A percentile compares a stretch with the other conserved stretches of the same genome.
These are phyloP conservation scores for Salix caprea DNA, from an alignment of 345 rosid species.

Conservation along the genomic window DNA sequence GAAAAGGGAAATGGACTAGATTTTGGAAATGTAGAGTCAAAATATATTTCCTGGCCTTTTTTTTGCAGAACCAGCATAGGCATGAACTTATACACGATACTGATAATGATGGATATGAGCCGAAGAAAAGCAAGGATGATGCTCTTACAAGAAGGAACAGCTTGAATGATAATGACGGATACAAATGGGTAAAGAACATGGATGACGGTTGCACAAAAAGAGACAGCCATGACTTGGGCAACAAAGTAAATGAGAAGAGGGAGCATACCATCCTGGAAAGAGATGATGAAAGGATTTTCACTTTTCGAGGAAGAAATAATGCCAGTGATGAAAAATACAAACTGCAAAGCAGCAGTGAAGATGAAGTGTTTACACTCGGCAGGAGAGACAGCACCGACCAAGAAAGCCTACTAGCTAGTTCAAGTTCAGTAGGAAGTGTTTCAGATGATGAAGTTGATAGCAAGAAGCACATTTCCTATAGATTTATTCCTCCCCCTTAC, in stretches of 20 bases:
- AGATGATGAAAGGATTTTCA: slow-evolving; percentile 19
- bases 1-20: background rate
- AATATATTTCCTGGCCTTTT: background rate
- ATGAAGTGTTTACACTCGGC: slow-evolving; percentile 28
- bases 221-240: slow-evolving; percentile 2
- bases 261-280: slow-evolving; percentile 13
- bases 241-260: background rate
- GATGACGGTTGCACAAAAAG: slow-evolving; percentile 13
- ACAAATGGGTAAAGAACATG: slow-evolving; percentile 14
- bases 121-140: background rate
- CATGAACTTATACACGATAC: background rate
- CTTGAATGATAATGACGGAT: slow-evolving; percentile 11
- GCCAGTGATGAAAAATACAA: slow-evolving; percentile 12
- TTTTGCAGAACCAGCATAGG: slow-evolving; percentile 23
- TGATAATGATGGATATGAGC: background rate
- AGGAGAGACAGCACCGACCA: slow-evolving; percentile 20
- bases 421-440: slow-evolving; percentile 42
- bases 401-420: slow-evolving; percentile 30
- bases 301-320: slow-evolving; percentile 15
- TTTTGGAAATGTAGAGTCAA: background rate
- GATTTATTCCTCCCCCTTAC: slow-evolving; percentile 53
- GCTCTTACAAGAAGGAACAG: background rate
- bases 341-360: slow-evolving; percentile 40
- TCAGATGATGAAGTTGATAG: slow-evolving; percentile 41
- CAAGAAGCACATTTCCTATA: slow-evolving; percentile 32